Base-by-base conservation (phyloP, 176 grass and related monocot genomes). In the Bothriochloa decipiens region DNA sequence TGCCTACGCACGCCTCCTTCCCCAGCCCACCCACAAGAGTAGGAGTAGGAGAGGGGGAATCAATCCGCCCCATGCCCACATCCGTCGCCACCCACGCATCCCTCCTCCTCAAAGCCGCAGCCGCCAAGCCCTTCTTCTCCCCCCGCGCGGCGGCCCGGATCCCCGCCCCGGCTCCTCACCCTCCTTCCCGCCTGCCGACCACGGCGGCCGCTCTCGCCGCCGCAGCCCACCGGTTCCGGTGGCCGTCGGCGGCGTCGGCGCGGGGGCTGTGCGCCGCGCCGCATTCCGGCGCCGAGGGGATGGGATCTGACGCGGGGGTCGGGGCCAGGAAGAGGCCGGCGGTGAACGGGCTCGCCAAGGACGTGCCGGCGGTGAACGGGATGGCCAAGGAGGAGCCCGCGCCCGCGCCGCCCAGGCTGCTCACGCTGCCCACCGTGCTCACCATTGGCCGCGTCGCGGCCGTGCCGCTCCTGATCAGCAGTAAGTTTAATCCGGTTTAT, bases 371-470 rank as follows among this genome's bases (percentile, higher is more conserved):
- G 28, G 61, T 25, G 67, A 89, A 94, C 69, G 86, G 86, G 27
- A 12, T 81, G 67, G 40, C 63, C 25, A 92, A 90, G 60, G 76
- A 81, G 23, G 65, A 37, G 17, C 35, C 72, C 11, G 16, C 61
- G 42, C 10, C 80, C 16, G 23, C 50, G 50, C 67, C 85, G 8
- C 72, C 73, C 12, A 86, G 75, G 83, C 76, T 99, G 84, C 88
- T 99, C 57, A 99, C 93, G 74, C 87, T 99, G 23, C 97, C 97
- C 70, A 99, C 97, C 17, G 67, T 99, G 20, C 91, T 99, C 32
- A 99, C 97, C 55, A 93, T 96, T 70, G 91, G 97, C 27, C 88
- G 97, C 74, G 93, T 99, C 3, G 93, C 84, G 22, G 93, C 97
- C 13, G 97, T 99, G 80, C 97, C 97, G 12, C 72, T 99, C 61